Evolutionary conservation across 164 flowering plant species (phyloP).

Genomic region (Saururus chinensis): DNA sequence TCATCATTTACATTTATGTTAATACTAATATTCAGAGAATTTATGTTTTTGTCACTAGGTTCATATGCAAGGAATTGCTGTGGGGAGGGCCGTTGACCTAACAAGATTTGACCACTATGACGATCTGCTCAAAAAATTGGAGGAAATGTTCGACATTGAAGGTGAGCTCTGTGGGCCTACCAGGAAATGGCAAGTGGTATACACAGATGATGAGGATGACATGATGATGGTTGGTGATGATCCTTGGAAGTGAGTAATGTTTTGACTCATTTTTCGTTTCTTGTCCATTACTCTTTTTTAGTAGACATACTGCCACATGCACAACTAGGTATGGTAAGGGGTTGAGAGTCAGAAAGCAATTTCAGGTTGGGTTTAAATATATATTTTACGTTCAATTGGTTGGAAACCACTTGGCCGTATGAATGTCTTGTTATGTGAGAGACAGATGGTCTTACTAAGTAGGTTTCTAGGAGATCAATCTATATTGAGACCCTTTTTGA

Average conservation of each 20-base stretch:
- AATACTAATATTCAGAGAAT: neutral
- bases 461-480: too few species aligned
- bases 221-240: conserved; percentile 98
- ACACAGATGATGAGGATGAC: conserved; percentile 88
- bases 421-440: neutral
- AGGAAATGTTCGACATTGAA: conserved; percentile 77
- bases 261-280: neutral
- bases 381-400: neutral
- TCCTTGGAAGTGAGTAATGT: conserved; percentile 84
- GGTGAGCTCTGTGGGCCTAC: conserved; percentile 63
- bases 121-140: conserved; percentile 62
- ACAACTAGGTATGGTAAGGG: neutral
- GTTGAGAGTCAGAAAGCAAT: neutral
- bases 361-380: neutral
- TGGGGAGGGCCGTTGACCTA: conserved; percentile 85
- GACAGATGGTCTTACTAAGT: neutral
- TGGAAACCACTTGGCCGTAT: neutral
- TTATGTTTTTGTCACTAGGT: conserved; percentile 28
- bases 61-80: conserved; percentile 87
- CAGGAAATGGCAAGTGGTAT: conserved; percentile 83
- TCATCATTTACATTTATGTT: too few species aligned
- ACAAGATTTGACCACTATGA: conserved; percentile 53
- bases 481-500: neutral
- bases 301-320: neutral
- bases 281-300: neutral